A percentile compares a stretch with the other conserved stretches of the same genome.
Evolutionary conservation across 129 eudicot species (phyloP).

Genomic region (Saposhnikovia divaricata): DNA sequence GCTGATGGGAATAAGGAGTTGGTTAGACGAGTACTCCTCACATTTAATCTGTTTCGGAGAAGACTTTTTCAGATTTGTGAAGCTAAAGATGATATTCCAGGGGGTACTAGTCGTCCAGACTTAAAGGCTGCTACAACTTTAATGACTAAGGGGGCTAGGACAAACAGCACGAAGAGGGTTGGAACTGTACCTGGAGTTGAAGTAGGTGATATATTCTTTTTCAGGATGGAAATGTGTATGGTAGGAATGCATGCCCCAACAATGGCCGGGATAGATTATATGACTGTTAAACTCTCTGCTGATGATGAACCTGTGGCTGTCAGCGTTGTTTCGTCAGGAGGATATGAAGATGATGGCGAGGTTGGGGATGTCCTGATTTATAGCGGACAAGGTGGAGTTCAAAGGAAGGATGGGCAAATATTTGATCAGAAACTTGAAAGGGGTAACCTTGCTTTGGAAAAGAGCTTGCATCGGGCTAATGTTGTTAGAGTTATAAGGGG

Average conservation of each 20-base stretch:
- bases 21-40: conserved; percentile 32
- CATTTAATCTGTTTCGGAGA: conserved; percentile 57
- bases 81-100: conserved; percentile 23
- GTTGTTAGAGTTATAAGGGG: conserved; percentile 87
- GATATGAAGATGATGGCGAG: conserved; percentile 85
- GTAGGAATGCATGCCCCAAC: conserved; percentile 78
- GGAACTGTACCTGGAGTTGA: conserved; percentile 83
- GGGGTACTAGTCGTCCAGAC: conserved; percentile 47
- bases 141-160: conserved; percentile 56
- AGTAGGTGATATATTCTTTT: conserved; percentile 87
- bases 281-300: conserved; percentile 47
- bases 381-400: conserved; percentile 85
- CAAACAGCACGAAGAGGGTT: conserved; percentile 58
- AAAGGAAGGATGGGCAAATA: conserved; percentile 48
- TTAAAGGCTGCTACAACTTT: conserved; percentile 43
- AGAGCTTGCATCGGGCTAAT: conserved; percentile 69
- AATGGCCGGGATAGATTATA: conserved; percentile 93
- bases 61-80: conserved; percentile 54
- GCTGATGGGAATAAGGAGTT: conserved; percentile 49
- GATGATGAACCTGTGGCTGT: conserved; percentile 83
- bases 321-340: conserved; percentile 88
- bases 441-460: conserved; percentile 89
- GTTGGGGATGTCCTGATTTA: conserved; percentile 68
- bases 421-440: conserved; percentile 73
- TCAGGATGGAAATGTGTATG: conserved; percentile 77